Base-by-base conservation (phyloP, 2,329 filamentous ascomycete genomes). In the Penicillium sp. region DNA sequence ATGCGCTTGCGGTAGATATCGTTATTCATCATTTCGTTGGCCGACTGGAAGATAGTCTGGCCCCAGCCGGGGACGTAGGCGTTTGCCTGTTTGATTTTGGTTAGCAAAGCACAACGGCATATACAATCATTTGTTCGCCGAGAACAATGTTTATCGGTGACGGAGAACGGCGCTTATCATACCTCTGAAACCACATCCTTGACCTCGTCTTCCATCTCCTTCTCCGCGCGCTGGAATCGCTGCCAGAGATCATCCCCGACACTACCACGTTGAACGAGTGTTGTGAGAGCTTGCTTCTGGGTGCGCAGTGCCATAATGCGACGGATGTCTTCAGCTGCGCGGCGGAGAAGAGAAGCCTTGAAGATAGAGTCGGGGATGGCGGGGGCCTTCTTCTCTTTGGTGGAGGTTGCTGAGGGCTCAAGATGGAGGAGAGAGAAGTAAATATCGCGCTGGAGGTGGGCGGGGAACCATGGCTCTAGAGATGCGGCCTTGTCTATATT, bases 191-290 rank as follows among this genome's bases (percentile, higher is more conserved):
- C 92, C 25, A 97, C 93, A 77, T 99, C 94, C 68, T 91, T 86
- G 61, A 99, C 82, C 78, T 99, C 94, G 66, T 92, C 91, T 78
- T 99, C 93, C 82, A 97, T 95, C 78, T 99, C 94, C 80, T 95
- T 93, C 84, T 99, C 94, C 0, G 93, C 94, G 50, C 91, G 85
- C 77, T 88, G 78, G 76, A 97, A 96, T 40, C 93, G 84, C 80
- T 97, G 91, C 89, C 92, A 96, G 66, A 99, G 78, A 75, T 99
- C 94, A 73, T 99, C 94, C 15, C 94, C 93, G 2, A 99, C 92
- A 70, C 91, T 96, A 49, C 94, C 94, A 62, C 91, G 84, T 77
- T 96, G 91, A 67, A 97, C 77, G 65, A 99, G 80, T 25, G 87
- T 84, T 71, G 89, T 88, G 71, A 96, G 86, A 8, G 94, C 91